Conservation (phyloP, 176 grass and related monocot species). For the Aegilops bicornis region DNA sequence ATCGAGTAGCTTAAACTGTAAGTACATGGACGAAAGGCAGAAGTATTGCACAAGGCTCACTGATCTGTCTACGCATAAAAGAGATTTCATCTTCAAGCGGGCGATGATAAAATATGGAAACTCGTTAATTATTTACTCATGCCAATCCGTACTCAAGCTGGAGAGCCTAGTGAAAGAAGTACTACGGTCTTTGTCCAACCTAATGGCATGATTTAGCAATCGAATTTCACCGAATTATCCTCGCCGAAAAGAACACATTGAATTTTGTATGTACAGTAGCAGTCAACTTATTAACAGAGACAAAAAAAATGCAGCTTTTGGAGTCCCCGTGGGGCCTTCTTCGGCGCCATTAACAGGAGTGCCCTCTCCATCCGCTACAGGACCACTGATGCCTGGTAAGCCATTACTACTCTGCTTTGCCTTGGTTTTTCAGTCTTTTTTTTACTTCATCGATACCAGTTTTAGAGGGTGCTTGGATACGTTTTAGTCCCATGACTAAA, state of each 20-base stretch:
- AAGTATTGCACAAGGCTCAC: neutral
- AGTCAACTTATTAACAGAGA: neutral
- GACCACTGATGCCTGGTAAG: constrained; percentile 53
- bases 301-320: constrained; percentile 44
- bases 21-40: neutral
- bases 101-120: too few species aligned
- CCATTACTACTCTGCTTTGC: neutral
- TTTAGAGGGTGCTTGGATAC: too few species aligned
- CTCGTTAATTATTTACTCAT: neutral
- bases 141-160: neutral
- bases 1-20: neutral
- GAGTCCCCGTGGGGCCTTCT: constrained; percentile 59
- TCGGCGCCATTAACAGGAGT: constrained; percentile 32
- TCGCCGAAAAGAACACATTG: neutral
- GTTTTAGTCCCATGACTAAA: too few species aligned
- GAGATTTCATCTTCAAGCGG: too few species aligned
- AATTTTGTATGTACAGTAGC: neutral
- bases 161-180: too few species aligned
- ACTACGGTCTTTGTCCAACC: too few species aligned
- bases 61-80: neutral
- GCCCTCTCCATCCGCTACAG: constrained; percentile 14
- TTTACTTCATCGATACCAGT: neutral
- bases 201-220: neutral
- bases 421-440: neutral
- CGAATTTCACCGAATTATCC: neutral